Conservation (phyloP, 257 asterid species). For the Scutellaria minor region DNA sequence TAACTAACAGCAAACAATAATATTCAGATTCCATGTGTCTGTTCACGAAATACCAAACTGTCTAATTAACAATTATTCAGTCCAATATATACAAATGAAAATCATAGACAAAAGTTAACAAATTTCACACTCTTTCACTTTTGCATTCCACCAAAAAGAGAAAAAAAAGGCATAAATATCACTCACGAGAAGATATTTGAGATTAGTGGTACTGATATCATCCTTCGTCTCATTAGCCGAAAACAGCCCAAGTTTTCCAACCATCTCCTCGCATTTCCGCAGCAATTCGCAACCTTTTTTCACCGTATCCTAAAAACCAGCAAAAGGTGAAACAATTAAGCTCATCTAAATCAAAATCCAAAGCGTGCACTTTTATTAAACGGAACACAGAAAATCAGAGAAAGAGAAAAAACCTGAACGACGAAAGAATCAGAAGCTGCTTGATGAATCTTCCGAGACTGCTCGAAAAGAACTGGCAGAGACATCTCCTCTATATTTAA, state of each 20-base stretch:
- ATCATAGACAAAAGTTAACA: background rate
- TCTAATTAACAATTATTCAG: background rate
- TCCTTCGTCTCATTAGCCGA: conserved; percentile 91
- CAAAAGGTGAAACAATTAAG: background rate
- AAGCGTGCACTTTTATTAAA: background rate
- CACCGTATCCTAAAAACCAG: conserved; percentile 57
- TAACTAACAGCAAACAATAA: background rate
- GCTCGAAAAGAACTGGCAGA: conserved; percentile 61
- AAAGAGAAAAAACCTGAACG: conserved; percentile 50
- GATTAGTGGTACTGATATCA: conserved; percentile 82
- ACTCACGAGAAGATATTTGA: conserved; percentile 85
- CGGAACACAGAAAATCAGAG: background rate
- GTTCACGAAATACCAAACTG: background rate
- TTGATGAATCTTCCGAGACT: conserved; percentile 57
- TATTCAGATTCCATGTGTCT: background rate
- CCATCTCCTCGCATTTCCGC: conserved; percentile 85
- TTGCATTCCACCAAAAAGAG: background rate
- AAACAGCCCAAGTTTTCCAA: conserved; percentile 78
- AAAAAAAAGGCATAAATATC: conserved; percentile 5
- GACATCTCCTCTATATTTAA: conserved; percentile 61
- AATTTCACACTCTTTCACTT: background rate
- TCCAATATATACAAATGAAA: conserved; percentile 13
- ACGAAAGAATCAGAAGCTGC: conserved; percentile 56
- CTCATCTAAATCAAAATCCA: background rate
- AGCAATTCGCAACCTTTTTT: conserved; percentile 71